These are phyloP conservation scores for Clohesyomyces aquaticus DNA, from an alignment of 495 filamentous ascomycete genomes.

Conservation along the genomic window DNA sequence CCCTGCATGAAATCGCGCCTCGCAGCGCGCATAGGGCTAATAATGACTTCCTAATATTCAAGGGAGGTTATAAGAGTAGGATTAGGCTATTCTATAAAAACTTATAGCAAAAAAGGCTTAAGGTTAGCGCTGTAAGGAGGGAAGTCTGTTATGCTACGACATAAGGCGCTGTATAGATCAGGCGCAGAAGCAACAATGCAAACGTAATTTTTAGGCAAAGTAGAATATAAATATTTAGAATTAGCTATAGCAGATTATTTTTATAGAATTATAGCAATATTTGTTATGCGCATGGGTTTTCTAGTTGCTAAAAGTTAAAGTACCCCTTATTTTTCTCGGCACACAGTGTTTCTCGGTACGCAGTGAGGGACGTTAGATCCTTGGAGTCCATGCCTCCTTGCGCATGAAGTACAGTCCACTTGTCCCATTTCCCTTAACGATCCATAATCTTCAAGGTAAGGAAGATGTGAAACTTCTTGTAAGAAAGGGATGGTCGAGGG, in stretches of 20 bases:
- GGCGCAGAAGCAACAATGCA: slow-evolving; percentile 23
- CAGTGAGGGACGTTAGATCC: too few species aligned
- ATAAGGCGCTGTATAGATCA: slow-evolving; percentile 33
- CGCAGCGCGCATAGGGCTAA: slow-evolving; percentile 22
- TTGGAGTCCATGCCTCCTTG: too few species aligned
- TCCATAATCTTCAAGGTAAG: too few species aligned
- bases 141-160: slow-evolving; percentile 29
- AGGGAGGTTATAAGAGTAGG: slow-evolving; percentile 12
- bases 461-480: too few species aligned
- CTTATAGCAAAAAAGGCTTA: slow-evolving; percentile 18
- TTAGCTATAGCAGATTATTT: slow-evolving; percentile 36
- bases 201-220: slow-evolving; percentile 22
- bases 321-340: too few species aligned
- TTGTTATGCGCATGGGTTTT: too few species aligned
- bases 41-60: slow-evolving; percentile 17
- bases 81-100: slow-evolving; percentile 24
- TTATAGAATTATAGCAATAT: too few species aligned
- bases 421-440: too few species aligned
- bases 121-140: slow-evolving; percentile 23
- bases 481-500: too few species aligned
- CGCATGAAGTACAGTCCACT: too few species aligned
- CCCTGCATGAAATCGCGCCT: slow-evolving; percentile 11
- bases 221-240: slow-evolving; percentile 25
- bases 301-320: too few species aligned
- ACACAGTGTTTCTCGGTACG: too few species aligned